Percentiles rank a stretch among this genome's conserved stretches.
These are phyloP conservation scores for Mycena kentingensis DNA, from an alignment of 768 basidiomycete species.

Conservation along the genomic window DNA sequence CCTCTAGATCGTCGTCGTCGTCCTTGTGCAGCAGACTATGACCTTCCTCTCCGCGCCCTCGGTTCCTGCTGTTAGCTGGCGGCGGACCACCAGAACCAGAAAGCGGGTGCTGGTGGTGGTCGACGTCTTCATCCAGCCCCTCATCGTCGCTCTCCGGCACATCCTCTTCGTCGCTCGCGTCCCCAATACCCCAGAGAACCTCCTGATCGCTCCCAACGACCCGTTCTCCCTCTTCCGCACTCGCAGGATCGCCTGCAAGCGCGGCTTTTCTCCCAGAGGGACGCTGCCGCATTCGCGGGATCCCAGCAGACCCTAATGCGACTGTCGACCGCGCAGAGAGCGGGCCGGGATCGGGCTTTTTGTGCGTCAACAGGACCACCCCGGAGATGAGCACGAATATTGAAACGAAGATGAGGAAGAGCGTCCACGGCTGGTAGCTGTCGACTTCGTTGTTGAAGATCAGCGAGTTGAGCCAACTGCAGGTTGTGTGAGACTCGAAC, in stretches of 20 bases:
- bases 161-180: conserved; percentile 69
- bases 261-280: conserved; percentile 8
- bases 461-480: conserved; percentile 50
- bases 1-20: conserved; percentile 33
- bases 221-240: conserved; percentile 41
- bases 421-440: conserved; percentile 85
- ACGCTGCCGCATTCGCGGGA: conserved; percentile 27
- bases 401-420: conserved; percentile 85
- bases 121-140: conserved; percentile 46
- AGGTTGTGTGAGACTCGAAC: conserved; percentile 11
- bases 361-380: conserved; percentile 91
- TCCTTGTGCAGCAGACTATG: conserved; percentile 43
- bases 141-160: conserved; percentile 35
- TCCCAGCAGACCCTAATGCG: conserved; percentile 26
- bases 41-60: conserved; percentile 41
- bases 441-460: conserved; percentile 86
- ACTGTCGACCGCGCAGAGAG: conserved; percentile 36
- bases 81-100: conserved; percentile 27
- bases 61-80: conserved; percentile 16
- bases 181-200: conserved; percentile 72
- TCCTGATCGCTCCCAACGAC: conserved; percentile 45
- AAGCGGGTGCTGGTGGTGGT: conserved; percentile 45
- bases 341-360: conserved; percentile 70
- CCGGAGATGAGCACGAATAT: conserved; percentile 86
- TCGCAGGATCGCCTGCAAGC: conserved; percentile 28